These are phyloP conservation scores for Debaryomyces udenii DNA, from an alignment of 1,139 yeast species.

Conservation along the genomic window DNA sequence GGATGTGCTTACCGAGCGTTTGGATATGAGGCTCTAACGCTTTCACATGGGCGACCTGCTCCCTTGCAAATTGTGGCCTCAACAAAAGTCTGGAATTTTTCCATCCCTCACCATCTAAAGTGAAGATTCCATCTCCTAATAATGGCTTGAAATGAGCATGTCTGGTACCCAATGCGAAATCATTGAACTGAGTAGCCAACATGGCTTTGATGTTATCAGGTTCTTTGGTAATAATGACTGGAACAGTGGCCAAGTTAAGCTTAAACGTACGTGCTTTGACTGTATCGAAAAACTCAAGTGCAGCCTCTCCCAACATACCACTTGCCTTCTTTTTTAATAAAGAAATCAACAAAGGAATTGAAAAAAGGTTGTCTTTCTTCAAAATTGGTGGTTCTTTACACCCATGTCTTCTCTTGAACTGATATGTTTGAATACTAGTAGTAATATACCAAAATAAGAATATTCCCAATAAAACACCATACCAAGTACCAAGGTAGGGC, in stretches of 20 bases:
- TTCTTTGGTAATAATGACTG: slow-evolving; percentile 25
- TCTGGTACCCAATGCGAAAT: slow-evolving; percentile 53
- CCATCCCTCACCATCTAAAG: slow-evolving; percentile 61
- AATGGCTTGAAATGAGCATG: slow-evolving; percentile 44
- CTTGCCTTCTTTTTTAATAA: slow-evolving; percentile 23
- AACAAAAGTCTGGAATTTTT: slow-evolving; percentile 56
- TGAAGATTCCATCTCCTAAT: slow-evolving; percentile 61
- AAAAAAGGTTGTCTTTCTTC: slow-evolving; percentile 17
- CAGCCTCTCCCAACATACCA: slow-evolving; percentile 31
- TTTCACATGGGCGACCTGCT: slow-evolving; percentile 50
- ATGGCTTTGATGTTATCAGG: slow-evolving; percentile 41
- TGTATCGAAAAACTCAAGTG: slow-evolving; percentile 17
- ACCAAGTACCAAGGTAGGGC: slow-evolving; percentile 21
- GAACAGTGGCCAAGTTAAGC: slow-evolving; percentile 38
- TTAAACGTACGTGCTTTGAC: slow-evolving; percentile 23
- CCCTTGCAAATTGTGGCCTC: slow-evolving; percentile 57
- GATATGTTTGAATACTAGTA: slow-evolving; percentile 13
- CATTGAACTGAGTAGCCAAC: slow-evolving; percentile 50
- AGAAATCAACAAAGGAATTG: slow-evolving; percentile 20
- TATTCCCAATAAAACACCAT: slow-evolving; percentile 16
- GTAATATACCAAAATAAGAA: slow-evolving; percentile 16
- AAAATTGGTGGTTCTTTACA: slow-evolving; percentile 21
- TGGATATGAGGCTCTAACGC: slow-evolving; percentile 50
- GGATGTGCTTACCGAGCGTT: slow-evolving; percentile 35
- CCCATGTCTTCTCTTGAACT: slow-evolving; percentile 23